phyloP scores from a whole-genome alignment of 2,329 filamentous ascomycete species.

The Aspergillus jensenii region DNA sequence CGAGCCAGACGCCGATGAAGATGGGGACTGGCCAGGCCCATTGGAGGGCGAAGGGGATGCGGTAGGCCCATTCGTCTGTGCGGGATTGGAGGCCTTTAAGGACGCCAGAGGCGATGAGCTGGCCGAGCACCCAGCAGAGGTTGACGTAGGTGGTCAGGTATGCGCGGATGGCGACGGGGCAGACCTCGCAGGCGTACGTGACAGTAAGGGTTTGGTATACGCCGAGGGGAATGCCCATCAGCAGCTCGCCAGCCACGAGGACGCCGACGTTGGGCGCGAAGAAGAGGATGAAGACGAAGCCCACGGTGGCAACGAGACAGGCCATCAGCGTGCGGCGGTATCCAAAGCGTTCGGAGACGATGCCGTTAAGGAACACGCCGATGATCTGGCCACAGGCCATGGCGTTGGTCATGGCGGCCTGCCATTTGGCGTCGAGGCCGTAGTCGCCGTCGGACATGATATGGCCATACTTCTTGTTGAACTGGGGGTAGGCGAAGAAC shows the following conservation, averaged over 20 bases:
- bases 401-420: conserved; percentile 29
- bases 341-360: conserved; percentile 30
- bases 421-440: conserved; percentile 31
- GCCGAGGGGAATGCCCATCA: conserved; percentile 49
- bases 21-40: conserved; percentile 53
- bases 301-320: conserved; percentile 41
- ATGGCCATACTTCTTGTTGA: conserved; percentile 32
- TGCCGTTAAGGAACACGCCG: conserved; percentile 29
- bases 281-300: conserved; percentile 49
- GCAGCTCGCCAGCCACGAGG: conserved; percentile 46
- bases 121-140: conserved; percentile 44
- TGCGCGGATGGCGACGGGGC: conserved; percentile 36
- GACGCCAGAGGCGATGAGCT: conserved; percentile 49
- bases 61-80: conserved; percentile 48
- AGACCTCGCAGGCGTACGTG: conserved; percentile 43
- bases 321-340: conserved; percentile 30
- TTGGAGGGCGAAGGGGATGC: conserved; percentile 50
- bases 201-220: conserved; percentile 47
- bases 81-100: conserved; percentile 43
- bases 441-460: conserved; percentile 20
- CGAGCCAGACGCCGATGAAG: conserved; percentile 41
- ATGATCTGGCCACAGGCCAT: conserved; percentile 23
- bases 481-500: conserved; percentile 4
- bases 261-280: conserved; percentile 44
- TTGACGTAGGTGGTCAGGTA: conserved; percentile 43